These are phyloP conservation scores for Termitomyces sp. DNA, from an alignment of 768 basidiomycete species.

Conservation along the genomic window DNA sequence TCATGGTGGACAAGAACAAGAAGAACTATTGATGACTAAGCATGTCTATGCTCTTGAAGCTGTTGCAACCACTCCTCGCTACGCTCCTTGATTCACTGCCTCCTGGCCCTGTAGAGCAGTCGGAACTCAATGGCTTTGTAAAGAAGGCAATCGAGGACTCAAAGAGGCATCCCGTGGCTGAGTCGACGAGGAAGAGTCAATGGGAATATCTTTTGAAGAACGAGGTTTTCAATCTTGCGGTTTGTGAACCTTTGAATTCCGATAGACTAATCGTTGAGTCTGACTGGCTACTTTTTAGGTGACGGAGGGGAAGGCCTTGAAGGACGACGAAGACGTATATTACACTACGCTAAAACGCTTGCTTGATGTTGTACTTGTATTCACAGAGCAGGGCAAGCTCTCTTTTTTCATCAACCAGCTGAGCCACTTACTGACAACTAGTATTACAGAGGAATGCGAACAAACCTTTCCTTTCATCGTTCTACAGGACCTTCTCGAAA, in stretches of 20 bases:
- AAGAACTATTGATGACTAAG: constrained; percentile 13
- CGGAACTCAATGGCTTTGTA: constrained; percentile 47
- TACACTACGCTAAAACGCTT: constrained; percentile 57
- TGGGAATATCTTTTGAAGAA: constrained; percentile 76
- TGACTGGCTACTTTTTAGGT: constrained; percentile 37
- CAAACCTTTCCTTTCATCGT: constrained; percentile 67
- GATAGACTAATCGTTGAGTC: background rate
- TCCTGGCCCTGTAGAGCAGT: constrained; percentile 44
- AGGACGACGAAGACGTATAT: constrained; percentile 46
- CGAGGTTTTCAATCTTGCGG: constrained; percentile 70
- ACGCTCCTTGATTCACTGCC: constrained; percentile 52
- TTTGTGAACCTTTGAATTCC: constrained; percentile 30
- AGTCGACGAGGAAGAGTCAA: constrained; percentile 56
- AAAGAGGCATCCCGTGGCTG: constrained; percentile 40
- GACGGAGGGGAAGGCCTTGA: constrained; percentile 65
- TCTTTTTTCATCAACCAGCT: background rate
- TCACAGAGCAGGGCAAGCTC: constrained; percentile 70
- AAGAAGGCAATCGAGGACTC: constrained; percentile 40
- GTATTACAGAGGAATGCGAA: constrained; percentile 68
- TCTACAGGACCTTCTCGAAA: constrained; percentile 81
- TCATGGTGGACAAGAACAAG: constrained; percentile 8
- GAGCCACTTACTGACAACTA: background rate
- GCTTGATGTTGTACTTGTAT: constrained; percentile 71
- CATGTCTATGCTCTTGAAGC: constrained; percentile 35
- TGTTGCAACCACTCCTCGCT: constrained; percentile 48